Base-by-base conservation (phyloP, 1,139 yeast genomes). In the Blastobotrys buckinghamii region DNA sequence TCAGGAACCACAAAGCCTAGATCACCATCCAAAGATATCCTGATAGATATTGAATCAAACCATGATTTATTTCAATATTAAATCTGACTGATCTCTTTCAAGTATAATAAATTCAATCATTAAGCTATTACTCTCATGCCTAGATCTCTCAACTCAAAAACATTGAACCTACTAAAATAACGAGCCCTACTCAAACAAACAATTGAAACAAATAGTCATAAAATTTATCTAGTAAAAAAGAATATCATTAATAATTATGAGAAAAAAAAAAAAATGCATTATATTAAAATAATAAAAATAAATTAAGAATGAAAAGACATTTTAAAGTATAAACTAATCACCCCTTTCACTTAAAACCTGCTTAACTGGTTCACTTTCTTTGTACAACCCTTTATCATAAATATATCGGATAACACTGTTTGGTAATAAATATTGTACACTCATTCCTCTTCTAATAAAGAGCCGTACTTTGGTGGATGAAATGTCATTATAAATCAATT, bases 381-480 rank as follows among this genome's bases (percentile, higher is more conserved):
- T 79, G 65, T 92, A 92, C 47, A 92, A 75, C 33, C 84, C 82
- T 64, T 92, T 92, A 63, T 92, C 96, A 65, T 89, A 95, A 53
- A 92, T 90, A 63, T 92, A 92, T 58, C 97, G 76, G 51, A 94
- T 92, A 43, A 94, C 98, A 38, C 94, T 82, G 66, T 92, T 92
- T 1, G 99, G 99, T 55, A 92, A 73, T 55, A 92, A 72, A 63
- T 92, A 92, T 64, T 92, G 98, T 22, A 92, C 97, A 53, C 95
- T 84, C 98, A 94, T 92, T 13, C 95, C 95, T 58, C 98, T 77
- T 61, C 98, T 77, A 40, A 92, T 80, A 59, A 92, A 92, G 55
- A 92, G 75, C 48, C 99, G 75, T 45, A 92, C 96, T 67, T 92
- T 92, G 1, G 99, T 92, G 2, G 97, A 89, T 22, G 92, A 82